Conservation (phyloP, 78 protist species). For the Chrysochromulina parva region DNA sequence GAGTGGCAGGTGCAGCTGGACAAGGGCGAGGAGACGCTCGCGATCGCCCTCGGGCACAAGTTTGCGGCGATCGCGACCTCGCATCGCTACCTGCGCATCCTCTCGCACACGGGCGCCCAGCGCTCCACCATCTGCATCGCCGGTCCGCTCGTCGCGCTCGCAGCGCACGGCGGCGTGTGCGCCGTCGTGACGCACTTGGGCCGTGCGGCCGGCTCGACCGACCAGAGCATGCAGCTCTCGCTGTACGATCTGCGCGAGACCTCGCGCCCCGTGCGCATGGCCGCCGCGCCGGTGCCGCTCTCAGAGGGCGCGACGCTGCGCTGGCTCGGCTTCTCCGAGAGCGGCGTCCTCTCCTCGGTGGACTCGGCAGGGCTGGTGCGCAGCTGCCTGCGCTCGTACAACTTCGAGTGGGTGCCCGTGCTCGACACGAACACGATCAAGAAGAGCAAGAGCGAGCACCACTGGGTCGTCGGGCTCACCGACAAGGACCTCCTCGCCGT, state of each 20-base stretch:
- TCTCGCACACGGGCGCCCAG: constrained; percentile 22
- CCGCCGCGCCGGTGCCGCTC: background rate
- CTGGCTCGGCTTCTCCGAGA: constrained; percentile 7
- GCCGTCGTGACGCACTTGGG: background rate
- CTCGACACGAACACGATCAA: background rate
- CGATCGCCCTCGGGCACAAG: background rate
- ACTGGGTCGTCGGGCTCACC: constrained; percentile 7
- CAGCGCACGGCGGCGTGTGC: background rate
- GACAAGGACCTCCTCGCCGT: background rate
- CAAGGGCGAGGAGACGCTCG: constrained; percentile 2
- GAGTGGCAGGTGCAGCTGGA: constrained; percentile 17
- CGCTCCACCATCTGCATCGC: background rate
- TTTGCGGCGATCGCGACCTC: background rate
- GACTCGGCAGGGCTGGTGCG: constrained; percentile 11
- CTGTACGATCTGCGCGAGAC: background rate
- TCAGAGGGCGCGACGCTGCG: background rate
- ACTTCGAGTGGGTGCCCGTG: background rate
- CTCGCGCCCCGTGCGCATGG: background rate
- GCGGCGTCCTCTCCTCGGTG: background rate
- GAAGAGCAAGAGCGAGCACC: constrained; percentile 2
- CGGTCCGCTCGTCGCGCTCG: background rate
- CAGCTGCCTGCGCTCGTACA: background rate
- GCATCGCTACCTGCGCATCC: background rate
- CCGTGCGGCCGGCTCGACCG: background rate
- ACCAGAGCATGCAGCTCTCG: background rate